Base-by-base conservation (phyloP, 1,284 basidiomycete species). In the Cutaneotrichosporon cyanovorans region DNA sequence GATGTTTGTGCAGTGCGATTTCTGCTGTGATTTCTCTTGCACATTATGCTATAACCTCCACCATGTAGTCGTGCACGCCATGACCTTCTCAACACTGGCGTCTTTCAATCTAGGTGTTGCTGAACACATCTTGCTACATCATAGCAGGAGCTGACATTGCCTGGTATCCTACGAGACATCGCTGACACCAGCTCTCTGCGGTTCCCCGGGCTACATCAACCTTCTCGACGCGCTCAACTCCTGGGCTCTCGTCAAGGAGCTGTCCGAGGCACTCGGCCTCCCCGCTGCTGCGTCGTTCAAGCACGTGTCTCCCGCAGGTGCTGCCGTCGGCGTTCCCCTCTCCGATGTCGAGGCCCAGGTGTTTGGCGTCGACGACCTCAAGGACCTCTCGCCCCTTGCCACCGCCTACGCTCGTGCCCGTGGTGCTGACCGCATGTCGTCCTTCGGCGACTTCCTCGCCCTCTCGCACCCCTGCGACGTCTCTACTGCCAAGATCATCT, bases 261-360 rank as follows among this genome's bases (percentile, higher is more conserved):
- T 99, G 10, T 83, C 90, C 42, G 87, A 86, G 1, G 81, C 88
- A 21, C 76, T 79, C 49, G 50, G 62, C 44, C 80, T 97, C 42
- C 91, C 95, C 15, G 95, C 95, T 20, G 93, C 93, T 15, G 91
- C 93, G 4, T 97, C 92, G 1, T 99, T 98, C 83, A 99, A 99
- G 78, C 93, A 99, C 71, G 95, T 98, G 51, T 97, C 92, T 18
- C 93, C 93, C 11, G 93, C 93, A 1, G 93, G 93, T 53, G 92
- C 88, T 9, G 93, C 93, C 33, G 87, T 95, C 23, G 91, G 91
- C 37, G 68, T 92, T 38, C 83, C 84, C 56, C 79, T 99, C 33
- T 79, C 82, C 58, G 84, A 88, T 21, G 78, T 78, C 0, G 92
- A 97, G 74, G 89, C 91, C 69, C 83, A 88, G 64, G 92, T 97